Conservation (phyloP, 164 flowering plant genomes). For the Brasenia schreberi region DNA sequence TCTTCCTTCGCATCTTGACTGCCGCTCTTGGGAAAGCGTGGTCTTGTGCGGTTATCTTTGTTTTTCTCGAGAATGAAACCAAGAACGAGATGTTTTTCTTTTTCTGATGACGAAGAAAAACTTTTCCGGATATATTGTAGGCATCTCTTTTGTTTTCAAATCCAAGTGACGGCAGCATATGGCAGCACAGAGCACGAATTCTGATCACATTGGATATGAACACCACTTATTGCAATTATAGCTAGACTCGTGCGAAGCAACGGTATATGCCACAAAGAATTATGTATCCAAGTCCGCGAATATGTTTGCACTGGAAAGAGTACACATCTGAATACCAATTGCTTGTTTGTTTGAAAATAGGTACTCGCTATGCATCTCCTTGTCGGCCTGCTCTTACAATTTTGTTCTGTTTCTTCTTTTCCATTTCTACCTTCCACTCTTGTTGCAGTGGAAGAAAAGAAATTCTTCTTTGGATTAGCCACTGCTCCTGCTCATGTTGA, state of each 20-base stretch:
- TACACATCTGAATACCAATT: background rate
- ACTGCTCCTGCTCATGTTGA: slow-evolving; percentile 99
- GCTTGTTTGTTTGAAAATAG: no score
- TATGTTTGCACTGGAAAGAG: background rate
- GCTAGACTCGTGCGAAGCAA: background rate
- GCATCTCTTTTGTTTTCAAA: background rate
- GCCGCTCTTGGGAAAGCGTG: background rate
- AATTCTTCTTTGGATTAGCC: slow-evolving; percentile 91
- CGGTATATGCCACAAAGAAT: background rate
- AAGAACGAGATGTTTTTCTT: no score
- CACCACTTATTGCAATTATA: background rate
- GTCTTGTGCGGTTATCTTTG: no score
- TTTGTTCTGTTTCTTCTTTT: background rate
- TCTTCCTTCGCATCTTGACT: background rate
- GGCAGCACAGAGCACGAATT: background rate
- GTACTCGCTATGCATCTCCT: background rate
- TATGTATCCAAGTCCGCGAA: background rate
- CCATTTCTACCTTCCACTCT: background rate
- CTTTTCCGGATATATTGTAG: background rate
- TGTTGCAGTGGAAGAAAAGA: slow-evolving; percentile 32
- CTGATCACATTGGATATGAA: background rate
- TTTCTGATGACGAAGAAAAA: no score
- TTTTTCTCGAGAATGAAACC: no score
- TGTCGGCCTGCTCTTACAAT: background rate
- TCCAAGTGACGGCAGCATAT: background rate